A percentile compares a stretch with the other conserved stretches of the same genome.
phyloP scores from a whole-genome alignment of 192 early-diverging fungal genomes.

The Linnemannia exigua region DNA sequence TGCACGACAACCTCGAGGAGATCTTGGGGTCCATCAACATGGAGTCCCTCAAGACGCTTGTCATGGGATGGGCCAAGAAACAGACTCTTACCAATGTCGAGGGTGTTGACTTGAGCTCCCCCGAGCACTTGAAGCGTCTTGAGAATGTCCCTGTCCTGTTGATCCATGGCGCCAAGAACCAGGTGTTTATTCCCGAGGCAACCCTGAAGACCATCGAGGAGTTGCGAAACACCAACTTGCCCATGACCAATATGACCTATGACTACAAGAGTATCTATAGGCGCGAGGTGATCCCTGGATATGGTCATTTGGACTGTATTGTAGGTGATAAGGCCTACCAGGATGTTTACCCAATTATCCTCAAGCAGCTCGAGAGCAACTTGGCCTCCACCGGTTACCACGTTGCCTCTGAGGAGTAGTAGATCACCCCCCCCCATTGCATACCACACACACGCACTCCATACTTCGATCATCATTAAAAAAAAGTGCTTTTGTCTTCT shows the following conservation, averaged over 20 bases:
- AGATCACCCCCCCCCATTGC: not conserved
- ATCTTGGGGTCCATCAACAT: slow-evolving; percentile 54
- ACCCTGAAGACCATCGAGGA: slow-evolving; percentile 40
- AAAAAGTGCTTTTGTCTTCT: not conserved
- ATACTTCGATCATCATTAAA: not conserved
- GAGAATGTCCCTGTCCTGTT: slow-evolving; percentile 52
- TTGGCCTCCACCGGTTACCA: slow-evolving; percentile 31
- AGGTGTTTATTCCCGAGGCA: slow-evolving; percentile 45
- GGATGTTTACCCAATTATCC: slow-evolving; percentile 45
- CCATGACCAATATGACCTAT: slow-evolving; percentile 30
- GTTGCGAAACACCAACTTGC: slow-evolving; percentile 33
- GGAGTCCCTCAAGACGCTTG: slow-evolving; percentile 40
- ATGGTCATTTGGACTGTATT: slow-evolving; percentile 55
- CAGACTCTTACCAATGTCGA: slow-evolving; percentile 30
- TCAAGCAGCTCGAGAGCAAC: slow-evolving; percentile 31
- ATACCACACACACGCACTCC: no score
- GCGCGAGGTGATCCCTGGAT: slow-evolving; percentile 38
- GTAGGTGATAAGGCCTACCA: slow-evolving; percentile 40
- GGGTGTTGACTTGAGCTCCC: slow-evolving; percentile 41
- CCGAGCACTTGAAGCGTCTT: slow-evolving; percentile 40
- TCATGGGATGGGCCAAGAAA: slow-evolving; percentile 27
- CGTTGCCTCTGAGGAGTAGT: slow-evolving; percentile 19
- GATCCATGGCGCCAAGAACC: slow-evolving; percentile 59
- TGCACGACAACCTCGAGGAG: slow-evolving; percentile 55
- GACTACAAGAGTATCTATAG: slow-evolving; percentile 48